Evolutionary conservation across 805 yeast genomes (phyloP).

Genomic region (Kodamaea restingae): DNA sequence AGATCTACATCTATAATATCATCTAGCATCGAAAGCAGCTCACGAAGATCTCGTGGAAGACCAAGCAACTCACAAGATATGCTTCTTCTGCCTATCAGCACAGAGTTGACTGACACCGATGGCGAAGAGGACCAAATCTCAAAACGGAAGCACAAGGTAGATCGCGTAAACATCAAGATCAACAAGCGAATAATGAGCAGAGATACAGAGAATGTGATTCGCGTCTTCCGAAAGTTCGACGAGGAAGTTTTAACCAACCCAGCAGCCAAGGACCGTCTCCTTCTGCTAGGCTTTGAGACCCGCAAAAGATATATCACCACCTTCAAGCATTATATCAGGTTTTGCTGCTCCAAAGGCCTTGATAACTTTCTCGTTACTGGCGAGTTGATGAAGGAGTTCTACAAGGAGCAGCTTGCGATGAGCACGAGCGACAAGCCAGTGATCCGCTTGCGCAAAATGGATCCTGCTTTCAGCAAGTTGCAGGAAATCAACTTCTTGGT

Average conservation of each 20-base stretch:
- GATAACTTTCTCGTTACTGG: slow-evolving; percentile 14
- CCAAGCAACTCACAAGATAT: background rate
- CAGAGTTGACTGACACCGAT: slow-evolving; percentile 4
- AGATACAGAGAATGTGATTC: slow-evolving; percentile 14
- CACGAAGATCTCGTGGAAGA: background rate
- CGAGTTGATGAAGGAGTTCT: slow-evolving; percentile 14
- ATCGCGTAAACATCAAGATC: slow-evolving; percentile 14
- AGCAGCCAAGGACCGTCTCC: slow-evolving; percentile 13
- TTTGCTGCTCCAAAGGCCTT: slow-evolving; percentile 12
- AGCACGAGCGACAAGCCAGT: slow-evolving; percentile 14
- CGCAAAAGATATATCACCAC: slow-evolving; percentile 16
- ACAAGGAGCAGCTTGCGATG: slow-evolving; percentile 12
- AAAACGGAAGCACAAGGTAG: slow-evolving; percentile 11
- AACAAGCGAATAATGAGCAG: slow-evolving; percentile 15
- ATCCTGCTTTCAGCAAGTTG: slow-evolving; percentile 15
- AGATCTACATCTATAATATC: slow-evolving; percentile 5
- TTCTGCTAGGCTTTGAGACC: slow-evolving; percentile 14
- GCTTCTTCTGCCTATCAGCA: slow-evolving; percentile 3
- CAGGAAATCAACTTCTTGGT: slow-evolving; percentile 16
- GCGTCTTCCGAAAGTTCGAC: slow-evolving; percentile 15
- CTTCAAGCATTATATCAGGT: slow-evolving; percentile 14
- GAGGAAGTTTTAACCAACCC: slow-evolving; percentile 14
- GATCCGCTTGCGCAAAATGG: slow-evolving; percentile 15
- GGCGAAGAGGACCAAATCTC: background rate
- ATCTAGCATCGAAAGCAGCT: slow-evolving; percentile 1